Evolutionary conservation across 257 asterid genomes (phyloP), one percentile per base, ranked within the genome.

Genomic region (Linaria vulgaris): DNA sequence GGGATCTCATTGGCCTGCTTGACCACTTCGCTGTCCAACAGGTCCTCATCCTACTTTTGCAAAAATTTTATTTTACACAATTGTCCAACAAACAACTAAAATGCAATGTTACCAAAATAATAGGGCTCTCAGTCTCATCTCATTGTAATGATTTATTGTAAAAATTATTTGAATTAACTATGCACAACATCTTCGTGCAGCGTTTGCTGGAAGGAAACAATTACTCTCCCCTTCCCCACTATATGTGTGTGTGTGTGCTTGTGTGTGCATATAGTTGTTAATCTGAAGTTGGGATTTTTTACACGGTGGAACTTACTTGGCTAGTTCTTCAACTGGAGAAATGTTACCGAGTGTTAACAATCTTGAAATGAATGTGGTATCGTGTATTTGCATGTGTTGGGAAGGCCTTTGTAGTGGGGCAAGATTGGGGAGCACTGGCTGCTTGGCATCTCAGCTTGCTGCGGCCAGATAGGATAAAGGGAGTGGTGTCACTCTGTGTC

Each of bases 361-460:
- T 37, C 22, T 45, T 23, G 12, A n/a, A 17, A 49, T 59, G 56
- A 60, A 3, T 12, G 6, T 51, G 31, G 30, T 11, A 52, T 53
- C 8, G 34, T 23, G 4, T 23, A 17, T 30, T 4, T 23, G 4
- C 11, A 61, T 25, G 3, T 6, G 20, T 16, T 37, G 38, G 24
- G 14, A 25, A 72, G 84, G 84, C 78, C 27, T 74, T 69, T 52
- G 88, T 79, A 66, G 85, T 72, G 53, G 88, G 83, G 54, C 66
- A 16, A 31, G 83, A 79, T 37, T 82, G 81, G 84, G 88, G 88
- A 49, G 84, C 84, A 11, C 64, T 56, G 15, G 83, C 79, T 52
- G 83, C 88, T 31, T 79, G 88, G 88, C 47, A 82, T 53, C 47
- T 72, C 49, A 74, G 83, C 83, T 61, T 76, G 67, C 61, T 79